A percentile compares a stretch with the other conserved stretches of the same genome.
These are phyloP conservation scores for Rhodomyrtus psidioides DNA, from an alignment of 441 rosid genomes.

Conservation along the genomic window DNA sequence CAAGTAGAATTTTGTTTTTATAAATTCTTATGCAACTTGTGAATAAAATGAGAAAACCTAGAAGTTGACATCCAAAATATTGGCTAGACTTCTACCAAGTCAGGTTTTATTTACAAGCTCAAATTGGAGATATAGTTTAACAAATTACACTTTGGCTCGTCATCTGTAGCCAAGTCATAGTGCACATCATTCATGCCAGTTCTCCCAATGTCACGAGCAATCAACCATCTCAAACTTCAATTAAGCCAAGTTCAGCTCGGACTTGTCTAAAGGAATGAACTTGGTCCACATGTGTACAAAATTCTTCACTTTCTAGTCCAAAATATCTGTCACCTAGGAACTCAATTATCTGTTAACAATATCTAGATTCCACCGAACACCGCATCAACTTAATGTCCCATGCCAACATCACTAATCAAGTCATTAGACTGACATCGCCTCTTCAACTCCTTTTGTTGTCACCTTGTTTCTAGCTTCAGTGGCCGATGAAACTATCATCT, in stretches of 20 bases:
- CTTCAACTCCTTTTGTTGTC: neutral
- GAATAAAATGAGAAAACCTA: neutral
- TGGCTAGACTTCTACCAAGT: neutral
- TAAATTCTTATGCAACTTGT: neutral
- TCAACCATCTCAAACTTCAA: neutral
- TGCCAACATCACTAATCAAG: neutral
- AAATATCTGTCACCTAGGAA: neutral
- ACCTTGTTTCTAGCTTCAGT: neutral
- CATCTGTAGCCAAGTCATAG: neutral
- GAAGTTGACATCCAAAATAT: neutral
- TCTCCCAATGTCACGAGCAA: neutral
- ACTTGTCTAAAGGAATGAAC: neutral
- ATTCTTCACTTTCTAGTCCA: neutral
- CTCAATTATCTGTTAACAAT: neutral
- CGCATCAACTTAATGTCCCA: neutral
- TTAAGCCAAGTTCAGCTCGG: neutral
- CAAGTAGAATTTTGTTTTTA: neutral
- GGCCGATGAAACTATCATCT: neutral
- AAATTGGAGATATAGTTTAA: neutral
- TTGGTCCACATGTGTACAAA: neutral
- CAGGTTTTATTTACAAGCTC: neutral
- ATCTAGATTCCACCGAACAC: neutral
- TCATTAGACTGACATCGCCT: neutral
- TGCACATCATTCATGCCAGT: neutral
- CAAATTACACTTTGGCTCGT: neutral